Evolutionary conservation across 768 basidiomycete species (phyloP).

Genomic region (Boletus huronensis): DNA sequence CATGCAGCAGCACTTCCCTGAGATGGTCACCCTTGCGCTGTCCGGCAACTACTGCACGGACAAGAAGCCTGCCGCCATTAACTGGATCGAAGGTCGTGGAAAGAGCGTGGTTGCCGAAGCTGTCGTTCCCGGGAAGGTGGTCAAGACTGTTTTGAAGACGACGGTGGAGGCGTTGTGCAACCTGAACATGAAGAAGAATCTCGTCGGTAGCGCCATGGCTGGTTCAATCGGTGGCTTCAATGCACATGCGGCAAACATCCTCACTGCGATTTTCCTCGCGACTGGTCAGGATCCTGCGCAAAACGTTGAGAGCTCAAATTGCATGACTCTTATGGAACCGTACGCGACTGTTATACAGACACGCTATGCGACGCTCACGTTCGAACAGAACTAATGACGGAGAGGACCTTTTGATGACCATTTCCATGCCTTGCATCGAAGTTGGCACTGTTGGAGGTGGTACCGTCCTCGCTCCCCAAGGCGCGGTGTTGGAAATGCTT

Average conservation of each 20-base stretch:
- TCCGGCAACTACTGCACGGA: conserved; percentile 99
- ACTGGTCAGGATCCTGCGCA: conserved; percentile 99
- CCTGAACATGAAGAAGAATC: conserved; percentile 94
- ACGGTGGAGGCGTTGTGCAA: conserved; percentile 87
- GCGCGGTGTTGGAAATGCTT: conserved; percentile 88
- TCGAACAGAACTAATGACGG: conserved; percentile 72
- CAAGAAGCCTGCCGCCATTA: conserved; percentile 99
- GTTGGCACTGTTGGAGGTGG: conserved; percentile 98
- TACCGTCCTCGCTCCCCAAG: conserved; percentile 87
- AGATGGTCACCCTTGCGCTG: conserved; percentile 86
- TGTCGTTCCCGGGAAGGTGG: conserved; percentile 82
- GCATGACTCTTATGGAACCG: conserved; percentile 99
- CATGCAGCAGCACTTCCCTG: conserved; percentile 76
- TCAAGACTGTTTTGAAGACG: conserved; percentile 91
- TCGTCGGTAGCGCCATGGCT: conserved; percentile 97
- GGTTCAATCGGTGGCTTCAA: conserved; percentile 98
- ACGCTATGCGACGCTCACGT: conserved; percentile 3
- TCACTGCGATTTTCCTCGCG: conserved; percentile 93
- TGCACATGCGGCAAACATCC: conserved; percentile 95
- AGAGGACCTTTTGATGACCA: conserved; percentile 86
- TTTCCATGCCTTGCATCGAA: conserved; percentile 99
- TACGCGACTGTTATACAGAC: conserved; percentile 39
- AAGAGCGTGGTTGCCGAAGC: conserved; percentile 98
- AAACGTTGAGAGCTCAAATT: conserved; percentile 97
- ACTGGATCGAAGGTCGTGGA: conserved; percentile 99